Conservation (phyloP, 139 green algal species). For the Chlamydomonas applanata region DNA sequence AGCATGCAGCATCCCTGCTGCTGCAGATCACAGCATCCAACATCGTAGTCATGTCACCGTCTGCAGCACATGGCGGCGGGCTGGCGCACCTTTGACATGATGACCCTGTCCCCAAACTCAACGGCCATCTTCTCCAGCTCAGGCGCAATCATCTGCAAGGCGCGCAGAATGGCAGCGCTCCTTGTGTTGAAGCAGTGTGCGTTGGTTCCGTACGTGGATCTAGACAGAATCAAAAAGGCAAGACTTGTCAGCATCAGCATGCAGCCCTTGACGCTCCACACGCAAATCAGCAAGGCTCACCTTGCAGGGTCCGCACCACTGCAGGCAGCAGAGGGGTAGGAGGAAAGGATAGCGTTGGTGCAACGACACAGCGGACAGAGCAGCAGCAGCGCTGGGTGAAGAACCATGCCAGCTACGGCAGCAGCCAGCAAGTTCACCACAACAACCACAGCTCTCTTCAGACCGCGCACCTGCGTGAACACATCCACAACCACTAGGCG, state of each 20-base stretch:
- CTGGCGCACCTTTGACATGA: background rate
- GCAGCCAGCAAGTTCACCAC: background rate
- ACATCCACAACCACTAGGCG: constrained; percentile 16
- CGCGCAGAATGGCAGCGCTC: too few relatives aligned
- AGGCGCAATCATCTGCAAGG: constrained; percentile 22
- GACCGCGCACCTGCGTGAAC: constrained; percentile 1
- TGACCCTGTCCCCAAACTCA: constrained; percentile 7
- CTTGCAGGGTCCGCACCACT: constrained; percentile 14
- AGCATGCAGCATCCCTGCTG: too few relatives aligned
- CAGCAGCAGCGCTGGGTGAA: background rate
- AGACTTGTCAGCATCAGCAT: background rate
- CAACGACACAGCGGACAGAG: too few relatives aligned
- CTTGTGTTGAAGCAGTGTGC: too few relatives aligned
- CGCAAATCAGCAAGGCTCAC: background rate
- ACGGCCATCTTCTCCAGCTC: constrained; percentile 15
- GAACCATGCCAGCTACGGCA: background rate
- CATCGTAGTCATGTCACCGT: too few relatives aligned
- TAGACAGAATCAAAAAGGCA: background rate
- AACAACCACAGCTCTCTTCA: background rate
- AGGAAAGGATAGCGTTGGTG: too few relatives aligned
- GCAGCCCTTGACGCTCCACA: too few relatives aligned
- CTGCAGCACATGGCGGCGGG: too few relatives aligned
- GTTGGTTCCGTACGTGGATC: background rate
- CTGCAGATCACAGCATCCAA: too few relatives aligned
- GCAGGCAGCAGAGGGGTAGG: background rate